Percentiles rank a stretch among this genome's conserved stretches.
Conservation (phyloP, 73 alveolate species). For the Diophrys sp. region DNA sequence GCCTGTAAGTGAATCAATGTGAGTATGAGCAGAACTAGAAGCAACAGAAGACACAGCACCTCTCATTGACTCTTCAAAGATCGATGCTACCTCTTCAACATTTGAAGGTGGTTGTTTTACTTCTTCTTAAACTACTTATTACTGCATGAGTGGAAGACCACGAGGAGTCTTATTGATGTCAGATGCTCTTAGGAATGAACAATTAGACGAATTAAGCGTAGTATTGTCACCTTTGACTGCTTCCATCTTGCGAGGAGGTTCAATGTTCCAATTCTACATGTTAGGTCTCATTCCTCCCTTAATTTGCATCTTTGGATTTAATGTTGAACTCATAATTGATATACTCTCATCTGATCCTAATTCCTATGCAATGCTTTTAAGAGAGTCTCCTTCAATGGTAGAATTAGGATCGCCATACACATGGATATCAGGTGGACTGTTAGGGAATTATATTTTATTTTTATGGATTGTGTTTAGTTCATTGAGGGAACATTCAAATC, state of each 20-base stretch:
- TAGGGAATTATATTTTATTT: no score
- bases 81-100: background rate
- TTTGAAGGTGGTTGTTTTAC: background rate
- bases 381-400: background rate
- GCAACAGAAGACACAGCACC: background rate
- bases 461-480: background rate
- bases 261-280: background rate
- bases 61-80: background rate
- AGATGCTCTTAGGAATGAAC: background rate
- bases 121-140: no score
- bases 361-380: conserved; percentile 6
- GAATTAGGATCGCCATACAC: background rate
- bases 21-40: background rate
- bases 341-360: background rate
- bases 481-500: background rate
- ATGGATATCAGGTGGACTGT: background rate
- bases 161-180: background rate
- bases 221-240: background rate
- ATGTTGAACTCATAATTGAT: background rate
- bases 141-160: background rate
- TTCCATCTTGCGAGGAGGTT: background rate
- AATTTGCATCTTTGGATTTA: background rate
- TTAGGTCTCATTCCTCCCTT: background rate
- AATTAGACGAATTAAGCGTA: background rate
- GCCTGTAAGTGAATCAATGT: background rate